These are phyloP conservation scores for Neurospora sp. DNA, from an alignment of 495 filamentous ascomycete genomes.

Conservation along the genomic window DNA sequence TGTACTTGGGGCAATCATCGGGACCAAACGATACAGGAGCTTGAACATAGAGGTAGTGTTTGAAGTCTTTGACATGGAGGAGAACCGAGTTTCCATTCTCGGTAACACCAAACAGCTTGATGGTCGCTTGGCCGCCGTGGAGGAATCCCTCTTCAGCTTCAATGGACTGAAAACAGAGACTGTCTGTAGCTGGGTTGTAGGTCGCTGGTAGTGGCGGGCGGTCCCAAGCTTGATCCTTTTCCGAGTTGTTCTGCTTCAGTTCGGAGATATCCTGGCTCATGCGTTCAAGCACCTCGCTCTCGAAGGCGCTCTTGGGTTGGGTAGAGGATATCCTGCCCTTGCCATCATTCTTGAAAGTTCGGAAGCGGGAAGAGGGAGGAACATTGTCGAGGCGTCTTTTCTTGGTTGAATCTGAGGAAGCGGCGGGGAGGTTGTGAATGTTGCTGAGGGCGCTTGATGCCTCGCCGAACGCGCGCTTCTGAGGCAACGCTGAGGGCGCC, in stretches of 20 bases:
- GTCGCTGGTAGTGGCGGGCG: conserved; percentile 57
- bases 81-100: conserved; percentile 88
- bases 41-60: conserved; percentile 90
- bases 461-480: conserved; percentile 44
- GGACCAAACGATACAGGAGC: conserved; percentile 74
- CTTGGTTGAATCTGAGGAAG: conserved; percentile 38
- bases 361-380: conserved; percentile 38
- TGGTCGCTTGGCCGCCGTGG: conserved; percentile 55
- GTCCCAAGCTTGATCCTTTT: conserved; percentile 91
- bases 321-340: conserved; percentile 61
- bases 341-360: conserved; percentile 47
- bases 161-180: conserved; percentile 86
- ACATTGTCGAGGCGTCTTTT: conserved; percentile 64
- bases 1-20: conserved; percentile 65
- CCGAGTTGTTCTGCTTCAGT: conserved; percentile 72
- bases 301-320: conserved; percentile 85
- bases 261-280: conserved; percentile 83
- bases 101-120: conserved; percentile 97
- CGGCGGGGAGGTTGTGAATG: conserved; percentile 28
- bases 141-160: conserved; percentile 84
- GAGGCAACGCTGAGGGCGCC: conserved; percentile 35
- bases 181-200: conserved; percentile 63
- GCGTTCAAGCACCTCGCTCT: conserved; percentile 87
- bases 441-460: conserved; percentile 38
- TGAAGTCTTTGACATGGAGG: conserved; percentile 89